These are phyloP conservation scores for Celoporthe dispersa DNA, from an alignment of 2,329 filamentous ascomycete species.

Conservation along the genomic window DNA sequence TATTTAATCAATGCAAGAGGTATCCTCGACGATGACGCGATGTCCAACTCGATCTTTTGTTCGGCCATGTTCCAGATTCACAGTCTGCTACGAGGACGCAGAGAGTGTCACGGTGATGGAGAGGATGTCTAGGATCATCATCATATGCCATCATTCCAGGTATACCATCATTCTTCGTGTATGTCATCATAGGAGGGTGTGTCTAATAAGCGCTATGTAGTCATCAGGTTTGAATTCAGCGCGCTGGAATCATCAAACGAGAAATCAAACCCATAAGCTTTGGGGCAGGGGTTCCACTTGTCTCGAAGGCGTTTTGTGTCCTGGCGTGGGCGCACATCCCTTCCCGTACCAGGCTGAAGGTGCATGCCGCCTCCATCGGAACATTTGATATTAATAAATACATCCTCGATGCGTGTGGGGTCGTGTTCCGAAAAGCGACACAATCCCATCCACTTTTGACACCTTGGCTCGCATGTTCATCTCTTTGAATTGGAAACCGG, in stretches of 20 bases:
- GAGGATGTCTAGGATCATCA: not conserved
- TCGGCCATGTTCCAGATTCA: too few relatives aligned
- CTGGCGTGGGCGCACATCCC: not conserved
- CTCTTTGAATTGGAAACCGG: not conserved
- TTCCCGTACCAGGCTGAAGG: not conserved
- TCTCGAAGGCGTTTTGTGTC: slow-evolving; percentile 1
- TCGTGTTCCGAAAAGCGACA: not conserved
- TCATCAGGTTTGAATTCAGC: not conserved
- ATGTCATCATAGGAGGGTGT: not conserved
- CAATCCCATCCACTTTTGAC: not conserved
- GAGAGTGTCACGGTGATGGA: not conserved
- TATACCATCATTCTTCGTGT: not conserved
- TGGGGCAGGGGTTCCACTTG: not conserved
- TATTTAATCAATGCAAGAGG: too few relatives aligned
- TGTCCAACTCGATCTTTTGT: too few relatives aligned
- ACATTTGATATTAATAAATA: slow-evolving; percentile 1
- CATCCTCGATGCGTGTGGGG: not conserved
- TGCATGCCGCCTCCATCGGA: not conserved
- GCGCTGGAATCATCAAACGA: not conserved
- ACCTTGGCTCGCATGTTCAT: not conserved
- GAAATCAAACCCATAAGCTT: not conserved
- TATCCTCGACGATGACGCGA: too few relatives aligned
- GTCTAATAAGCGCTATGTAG: not conserved
- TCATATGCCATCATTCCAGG: not conserved
- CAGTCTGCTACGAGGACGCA: too few relatives aligned